Conservation (phyloP, 352 stramenopile species). For the Peronospora farinosa region DNA sequence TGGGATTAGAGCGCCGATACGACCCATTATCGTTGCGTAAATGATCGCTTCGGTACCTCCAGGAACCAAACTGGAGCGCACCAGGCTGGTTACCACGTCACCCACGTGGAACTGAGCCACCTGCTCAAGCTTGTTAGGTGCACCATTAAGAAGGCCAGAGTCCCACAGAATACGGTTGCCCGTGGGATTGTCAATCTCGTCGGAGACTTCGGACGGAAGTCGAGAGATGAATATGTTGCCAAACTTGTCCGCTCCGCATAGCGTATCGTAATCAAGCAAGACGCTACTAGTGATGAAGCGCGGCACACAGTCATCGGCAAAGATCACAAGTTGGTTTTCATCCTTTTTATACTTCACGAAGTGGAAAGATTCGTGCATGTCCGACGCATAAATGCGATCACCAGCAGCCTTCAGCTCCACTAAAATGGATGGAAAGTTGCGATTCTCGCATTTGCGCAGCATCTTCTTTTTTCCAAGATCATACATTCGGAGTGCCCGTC, state of each 20-base stretch:
- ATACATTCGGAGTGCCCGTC: slow-evolving; percentile 94
- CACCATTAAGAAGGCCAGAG: slow-evolving; percentile 84
- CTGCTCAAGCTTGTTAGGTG: slow-evolving; percentile 96
- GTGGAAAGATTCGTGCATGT: slow-evolving; percentile 94
- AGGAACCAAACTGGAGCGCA: slow-evolving; percentile 91
- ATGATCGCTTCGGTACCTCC: slow-evolving; percentile 95
- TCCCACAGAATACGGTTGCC: slow-evolving; percentile 97
- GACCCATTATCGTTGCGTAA: slow-evolving; percentile 95
- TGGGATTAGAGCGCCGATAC: slow-evolving; percentile 94
- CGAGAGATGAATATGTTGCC: slow-evolving; percentile 97
- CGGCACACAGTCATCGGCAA: slow-evolving; percentile 93
- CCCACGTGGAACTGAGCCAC: slow-evolving; percentile 96
- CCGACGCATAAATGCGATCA: slow-evolving; percentile 93
- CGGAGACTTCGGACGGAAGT: slow-evolving; percentile 89
- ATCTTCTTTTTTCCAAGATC: slow-evolving; percentile 99
- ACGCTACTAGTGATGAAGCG: slow-evolving; percentile 79
- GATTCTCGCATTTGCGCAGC: slow-evolving; percentile 97
- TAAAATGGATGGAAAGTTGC: slow-evolving; percentile 90
- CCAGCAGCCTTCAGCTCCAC: slow-evolving; percentile 91
- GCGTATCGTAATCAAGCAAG: slow-evolving; percentile 97
- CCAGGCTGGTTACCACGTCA: slow-evolving; percentile 97
- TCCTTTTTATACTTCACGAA: slow-evolving; percentile 97
- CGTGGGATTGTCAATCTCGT: slow-evolving; percentile 93
- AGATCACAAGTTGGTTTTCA: slow-evolving; percentile 94
- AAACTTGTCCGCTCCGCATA: slow-evolving; percentile 98